Base-by-base conservation (phyloP, 1,284 basidiomycete species). In the Rhodotorula sp. region DNA sequence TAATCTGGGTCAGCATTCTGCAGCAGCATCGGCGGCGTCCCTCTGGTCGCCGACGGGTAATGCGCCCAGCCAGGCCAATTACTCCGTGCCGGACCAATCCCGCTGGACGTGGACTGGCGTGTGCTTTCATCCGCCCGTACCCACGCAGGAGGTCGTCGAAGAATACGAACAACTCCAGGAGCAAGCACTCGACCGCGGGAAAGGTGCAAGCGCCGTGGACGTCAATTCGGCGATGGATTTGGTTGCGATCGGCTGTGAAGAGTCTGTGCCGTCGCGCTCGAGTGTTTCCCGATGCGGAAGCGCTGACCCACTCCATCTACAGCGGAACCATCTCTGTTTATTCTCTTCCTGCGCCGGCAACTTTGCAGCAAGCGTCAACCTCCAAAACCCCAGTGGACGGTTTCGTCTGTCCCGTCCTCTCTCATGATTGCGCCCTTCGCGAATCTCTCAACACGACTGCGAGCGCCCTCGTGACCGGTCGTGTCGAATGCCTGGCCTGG, bases 401-500 rank as follows among this genome's bases (percentile, higher is more conserved):
- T 1, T 64, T 73, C 60, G 46, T 73, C 75, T 26, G 74, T 65
- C 30, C 79, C 68, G 58, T 75, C 74, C 69, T 71, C 26, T 80
- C 79, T 6, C 81, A 82, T 57, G 68, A 70, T 17, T 73, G 80
- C 26, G 77, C 77, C 17, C 70, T 82, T 6, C 75, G 79, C 14
- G 59, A 76, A 3, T 74, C 79, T 4, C 74, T 81, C 53, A 78
- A 76, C n/a, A 77, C 80, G 10, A 80, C 81, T 0, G 77, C 79
- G 2, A 75, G 73, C 62, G 79, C 77, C 55, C 77, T 80, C 26
- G 74, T 64, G 8, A 87, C 87, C 1, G 95, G 95, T 0, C 80
- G 85, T n/a, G 89, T 97, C 3, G 86, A 82, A 58, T 82, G 87
- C 20, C 84, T 97, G 80, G 87, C 92, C 74, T 97, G 94, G 76